A percentile compares a stretch with the other conserved stretches of the same genome.
Evolutionary conservation across 2,329 filamentous ascomycete genomes (phyloP).

Genomic region (Aspergillus arachidicola): DNA sequence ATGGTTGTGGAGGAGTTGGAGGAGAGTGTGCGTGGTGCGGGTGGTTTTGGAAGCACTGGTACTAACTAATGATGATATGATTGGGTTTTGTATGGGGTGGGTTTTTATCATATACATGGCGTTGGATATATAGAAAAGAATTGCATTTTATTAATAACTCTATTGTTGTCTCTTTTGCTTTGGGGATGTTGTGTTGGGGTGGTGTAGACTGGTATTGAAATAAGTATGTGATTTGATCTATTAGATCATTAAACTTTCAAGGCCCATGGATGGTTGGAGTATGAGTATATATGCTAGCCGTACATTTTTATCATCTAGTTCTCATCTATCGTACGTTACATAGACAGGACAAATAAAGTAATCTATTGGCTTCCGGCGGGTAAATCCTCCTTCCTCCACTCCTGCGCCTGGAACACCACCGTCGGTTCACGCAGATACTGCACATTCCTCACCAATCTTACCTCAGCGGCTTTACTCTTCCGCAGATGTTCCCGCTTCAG

Average conservation of each 20-base stretch:
- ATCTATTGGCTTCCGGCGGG: constrained; percentile 23
- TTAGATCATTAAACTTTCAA: too few species aligned
- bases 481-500: constrained; percentile 66
- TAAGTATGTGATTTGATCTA: background rate
- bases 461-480: constrained; percentile 82
- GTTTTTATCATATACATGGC: background rate
- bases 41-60: constrained; percentile 90
- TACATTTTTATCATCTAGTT: constrained; percentile 2
- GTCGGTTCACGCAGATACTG: constrained; percentile 67
- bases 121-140: constrained; percentile 6
- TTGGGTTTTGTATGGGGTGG: background rate
- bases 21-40: constrained; percentile 85
- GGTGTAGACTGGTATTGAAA: background rate
- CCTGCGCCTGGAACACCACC: constrained; percentile 62
- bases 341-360: too few species aligned
- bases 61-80: constrained; percentile 17
- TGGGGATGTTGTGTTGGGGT: background rate
- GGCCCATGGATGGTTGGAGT: background rate
- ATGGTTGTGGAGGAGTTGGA: constrained; percentile 86
- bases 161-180: background rate
- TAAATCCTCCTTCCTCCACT: constrained; percentile 36
- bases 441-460: constrained; percentile 78
- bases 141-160: background rate
- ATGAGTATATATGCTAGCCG: background rate
- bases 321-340: background rate